Evolutionary conservation across 75 land plant species (phyloP), one percentile per base, ranked within the genome.

Genomic region (Larix kaempferi): DNA sequence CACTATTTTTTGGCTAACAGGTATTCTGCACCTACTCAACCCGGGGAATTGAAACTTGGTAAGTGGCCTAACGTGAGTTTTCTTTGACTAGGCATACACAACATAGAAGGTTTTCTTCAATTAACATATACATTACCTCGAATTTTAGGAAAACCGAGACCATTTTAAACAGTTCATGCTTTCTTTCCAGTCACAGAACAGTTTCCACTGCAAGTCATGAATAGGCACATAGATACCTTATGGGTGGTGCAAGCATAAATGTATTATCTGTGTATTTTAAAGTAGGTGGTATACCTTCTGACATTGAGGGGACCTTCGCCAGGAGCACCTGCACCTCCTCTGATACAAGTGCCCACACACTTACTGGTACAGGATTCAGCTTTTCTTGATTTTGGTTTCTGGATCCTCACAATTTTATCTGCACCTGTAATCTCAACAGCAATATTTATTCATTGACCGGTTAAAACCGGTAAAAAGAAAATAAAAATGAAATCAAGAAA

Each of bases 301-400:
- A 87, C 73, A 73, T 92, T 96, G 14, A 96, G 75, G 58, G 99
- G 99, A 39, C 99, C 99, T 86, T 91, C 98, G 4, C 99, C 95
- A 23, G 96, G 96, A 1, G 91, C 79, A 11, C 96, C 96, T 23
- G 86, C 92, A 22, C 98, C 95, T 19, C 99, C 99, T 19, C 85
- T 74, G 33, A 94, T 91, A 82, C 99, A 96, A 49, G 99, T 96
- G 12, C 79, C 77, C 72, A 94, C 95, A 75, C 99, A 96, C 73
- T 96, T 94, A 21, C 49, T 55, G 15, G 93, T 92, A 80, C 99
- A 96, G 0, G 83, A 56, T 82, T 94, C 99, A 0, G 99, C 99
- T 64, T 88, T 88, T n/a, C 82, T 78, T 33, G 99, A 92, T 54
- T 89, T 94, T 7, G 99, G 98, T 37, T 76, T 82, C 77, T 96